Conservation (phyloP, 371 early-diverging fungal genomes). For the Mortierella sp. region DNA sequence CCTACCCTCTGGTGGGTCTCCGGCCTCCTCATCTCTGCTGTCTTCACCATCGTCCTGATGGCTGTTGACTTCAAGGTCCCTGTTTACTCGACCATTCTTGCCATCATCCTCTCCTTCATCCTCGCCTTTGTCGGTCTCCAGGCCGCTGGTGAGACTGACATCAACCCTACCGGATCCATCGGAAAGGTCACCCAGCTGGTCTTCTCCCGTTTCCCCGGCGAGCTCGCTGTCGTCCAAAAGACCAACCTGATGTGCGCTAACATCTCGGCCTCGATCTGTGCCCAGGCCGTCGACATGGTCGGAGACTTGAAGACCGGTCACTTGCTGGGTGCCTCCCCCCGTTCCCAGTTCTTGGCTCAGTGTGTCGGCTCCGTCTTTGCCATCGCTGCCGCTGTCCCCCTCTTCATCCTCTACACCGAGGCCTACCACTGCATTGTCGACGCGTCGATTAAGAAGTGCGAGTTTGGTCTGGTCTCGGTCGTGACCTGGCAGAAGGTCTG, state of each 20-base stretch:
- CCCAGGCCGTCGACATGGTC: slow-evolving; percentile 79
- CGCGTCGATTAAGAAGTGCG: slow-evolving; percentile 57
- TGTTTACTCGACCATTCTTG: slow-evolving; percentile 67
- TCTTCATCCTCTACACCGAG: slow-evolving; percentile 73
- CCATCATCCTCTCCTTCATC: slow-evolving; percentile 75
- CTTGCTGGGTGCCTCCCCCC: slow-evolving; percentile 73
- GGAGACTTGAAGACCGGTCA: slow-evolving; percentile 79
- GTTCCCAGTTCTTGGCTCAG: slow-evolving; percentile 77
- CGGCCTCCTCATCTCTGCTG: slow-evolving; percentile 68
- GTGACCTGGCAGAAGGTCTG: slow-evolving; percentile 78
- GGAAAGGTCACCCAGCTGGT: slow-evolving; percentile 77
- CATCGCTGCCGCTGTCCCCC: slow-evolving; percentile 68
- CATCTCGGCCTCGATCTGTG: slow-evolving; percentile 70
- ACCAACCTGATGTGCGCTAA: slow-evolving; percentile 75
- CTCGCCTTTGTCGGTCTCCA: slow-evolving; percentile 80
- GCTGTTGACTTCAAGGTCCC: slow-evolving; percentile 71
- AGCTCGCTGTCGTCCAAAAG: slow-evolving; percentile 58
- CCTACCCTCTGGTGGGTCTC: slow-evolving; percentile 72
- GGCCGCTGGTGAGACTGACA: slow-evolving; percentile 77
- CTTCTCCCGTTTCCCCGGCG: slow-evolving; percentile 70
- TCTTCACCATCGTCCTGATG: slow-evolving; percentile 74
- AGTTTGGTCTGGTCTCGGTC: slow-evolving; percentile 71
- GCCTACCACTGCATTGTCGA: slow-evolving; percentile 73
- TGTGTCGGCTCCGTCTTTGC: slow-evolving; percentile 75
- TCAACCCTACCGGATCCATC: slow-evolving; percentile 75